These are phyloP conservation scores for Ceratocystis colombiana DNA, from an alignment of 2,329 filamentous ascomycete genomes.

Conservation along the genomic window DNA sequence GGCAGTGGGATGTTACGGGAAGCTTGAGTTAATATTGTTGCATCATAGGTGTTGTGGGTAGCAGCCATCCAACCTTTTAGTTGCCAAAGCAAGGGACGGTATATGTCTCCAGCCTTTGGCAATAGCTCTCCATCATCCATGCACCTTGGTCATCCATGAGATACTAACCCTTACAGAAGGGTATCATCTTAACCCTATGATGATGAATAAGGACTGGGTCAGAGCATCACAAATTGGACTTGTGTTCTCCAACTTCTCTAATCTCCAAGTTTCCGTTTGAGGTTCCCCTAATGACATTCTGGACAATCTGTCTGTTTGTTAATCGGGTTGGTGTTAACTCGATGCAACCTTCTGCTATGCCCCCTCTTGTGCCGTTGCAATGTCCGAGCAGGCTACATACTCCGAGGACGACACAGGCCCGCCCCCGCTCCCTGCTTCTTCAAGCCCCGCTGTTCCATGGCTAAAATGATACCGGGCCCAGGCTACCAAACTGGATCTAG, in stretches of 20 bases:
- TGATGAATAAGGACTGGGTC: neutral
- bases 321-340: too few species aligned
- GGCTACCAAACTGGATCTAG: too few species aligned
- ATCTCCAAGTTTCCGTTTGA: neutral
- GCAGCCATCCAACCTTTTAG: too few species aligned
- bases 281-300: neutral
- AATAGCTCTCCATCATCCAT: neutral
- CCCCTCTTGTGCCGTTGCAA: neutral
- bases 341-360: neutral
- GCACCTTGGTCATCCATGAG: neutral
- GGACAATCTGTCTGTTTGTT: too few species aligned
- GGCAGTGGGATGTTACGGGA: too few species aligned
- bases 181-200: neutral
- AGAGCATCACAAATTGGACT: neutral
- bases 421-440: too few species aligned
- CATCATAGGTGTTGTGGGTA: too few species aligned
- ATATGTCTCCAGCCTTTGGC: neutral
- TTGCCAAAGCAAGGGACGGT: neutral
- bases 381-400: neutral
- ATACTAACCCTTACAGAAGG: neutral
- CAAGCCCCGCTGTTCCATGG: too few species aligned
- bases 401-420: too few species aligned
- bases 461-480: too few species aligned
- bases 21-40: too few species aligned
- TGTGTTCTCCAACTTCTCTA: neutral